Evolutionary conservation across 2,329 filamentous ascomycete species (phyloP).

Genomic region (Aspergillus felis): DNA sequence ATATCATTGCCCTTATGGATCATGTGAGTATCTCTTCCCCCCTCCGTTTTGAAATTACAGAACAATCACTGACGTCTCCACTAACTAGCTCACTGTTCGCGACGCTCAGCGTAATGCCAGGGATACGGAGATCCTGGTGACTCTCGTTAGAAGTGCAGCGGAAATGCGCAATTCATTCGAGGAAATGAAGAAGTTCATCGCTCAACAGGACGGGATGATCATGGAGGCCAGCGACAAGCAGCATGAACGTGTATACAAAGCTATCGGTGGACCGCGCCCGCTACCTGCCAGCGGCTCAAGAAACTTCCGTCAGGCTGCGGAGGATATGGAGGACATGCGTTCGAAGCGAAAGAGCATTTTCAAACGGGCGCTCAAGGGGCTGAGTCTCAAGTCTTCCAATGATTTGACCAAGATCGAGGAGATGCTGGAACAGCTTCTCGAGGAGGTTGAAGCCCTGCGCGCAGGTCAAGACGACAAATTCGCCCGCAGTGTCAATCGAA

Average conservation of each 20-base stretch:
- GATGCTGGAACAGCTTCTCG: slow-evolving; percentile 86
- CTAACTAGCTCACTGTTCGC: slow-evolving; percentile 73
- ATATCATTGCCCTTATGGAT: slow-evolving; percentile 96
- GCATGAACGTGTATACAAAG: slow-evolving; percentile 79
- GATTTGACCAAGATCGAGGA: slow-evolving; percentile 86
- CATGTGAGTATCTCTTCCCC: slow-evolving; percentile 56
- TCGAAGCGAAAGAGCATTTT: slow-evolving; percentile 92
- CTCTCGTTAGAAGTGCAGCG: slow-evolving; percentile 85
- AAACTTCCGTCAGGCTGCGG: slow-evolving; percentile 49
- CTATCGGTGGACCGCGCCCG: slow-evolving; percentile 80
- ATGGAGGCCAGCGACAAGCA: slow-evolving; percentile 83
- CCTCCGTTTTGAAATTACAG: neutral
- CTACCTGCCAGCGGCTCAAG: slow-evolving; percentile 65
- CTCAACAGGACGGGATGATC: slow-evolving; percentile 83
- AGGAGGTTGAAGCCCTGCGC: slow-evolving; percentile 83
- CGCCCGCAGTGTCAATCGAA: slow-evolving; percentile 21
- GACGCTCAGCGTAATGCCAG: slow-evolving; percentile 94
- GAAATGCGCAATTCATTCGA: slow-evolving; percentile 98
- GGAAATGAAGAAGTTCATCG: slow-evolving; percentile 88
- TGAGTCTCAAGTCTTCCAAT: slow-evolving; percentile 81
- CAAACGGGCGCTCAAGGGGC: slow-evolving; percentile 83
- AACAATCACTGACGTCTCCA: slow-evolving; percentile 22
- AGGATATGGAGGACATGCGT: slow-evolving; percentile 56
- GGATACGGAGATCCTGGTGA: slow-evolving; percentile 93
- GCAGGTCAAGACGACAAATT: slow-evolving; percentile 46